phyloP scores from a whole-genome alignment of 2,329 filamentous ascomycete species.

The Monilinia polystroma region DNA sequence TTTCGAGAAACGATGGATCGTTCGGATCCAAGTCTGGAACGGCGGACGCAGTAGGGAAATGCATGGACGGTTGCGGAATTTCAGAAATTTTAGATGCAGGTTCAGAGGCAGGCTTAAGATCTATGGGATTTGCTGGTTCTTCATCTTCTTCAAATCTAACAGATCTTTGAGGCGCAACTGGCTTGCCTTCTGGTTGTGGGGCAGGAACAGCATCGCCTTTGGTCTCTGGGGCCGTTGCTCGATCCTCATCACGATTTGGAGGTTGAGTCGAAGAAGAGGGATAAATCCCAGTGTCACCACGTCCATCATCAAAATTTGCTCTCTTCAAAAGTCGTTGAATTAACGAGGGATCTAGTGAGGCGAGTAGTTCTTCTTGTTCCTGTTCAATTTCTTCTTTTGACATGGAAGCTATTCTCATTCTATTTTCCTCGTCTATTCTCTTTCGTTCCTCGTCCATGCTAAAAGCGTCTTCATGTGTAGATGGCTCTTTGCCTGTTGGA shows the following conservation, averaged over 20 bases:
- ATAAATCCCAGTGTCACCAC: constrained; percentile 39
- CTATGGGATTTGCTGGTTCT: constrained; percentile 47
- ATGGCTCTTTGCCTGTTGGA: constrained; percentile 30
- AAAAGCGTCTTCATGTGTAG: constrained; percentile 30
- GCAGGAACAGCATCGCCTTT: constrained; percentile 27
- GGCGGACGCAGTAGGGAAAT: constrained; percentile 46
- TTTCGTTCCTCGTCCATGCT: constrained; percentile 58
- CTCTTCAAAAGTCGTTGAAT: constrained; percentile 68
- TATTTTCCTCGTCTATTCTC: constrained; percentile 82
- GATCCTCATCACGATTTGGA: constrained; percentile 6
- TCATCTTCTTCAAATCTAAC: constrained; percentile 41
- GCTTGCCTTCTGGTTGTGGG: constrained; percentile 32
- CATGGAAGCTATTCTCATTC: constrained; percentile 71
- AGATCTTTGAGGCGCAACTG: constrained; percentile 45
- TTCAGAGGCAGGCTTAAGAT: constrained; percentile 39
- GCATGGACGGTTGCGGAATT: constrained; percentile 44
- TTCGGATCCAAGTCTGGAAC: constrained; percentile 77
- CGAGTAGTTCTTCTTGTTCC: constrained; percentile 77
- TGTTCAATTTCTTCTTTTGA: constrained; percentile 75
- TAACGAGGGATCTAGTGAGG: constrained; percentile 70
- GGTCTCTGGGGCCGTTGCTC: neutral
- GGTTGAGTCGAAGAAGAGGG: constrained; percentile 19
- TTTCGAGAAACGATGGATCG: constrained; percentile 77
- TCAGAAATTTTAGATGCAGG: constrained; percentile 57
- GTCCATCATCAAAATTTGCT: constrained; percentile 40